Evolutionary conservation across 805 yeast genomes (phyloP), one percentile per base, ranked within the genome.

Genomic region (Maudiozyma saulgeensis): DNA sequence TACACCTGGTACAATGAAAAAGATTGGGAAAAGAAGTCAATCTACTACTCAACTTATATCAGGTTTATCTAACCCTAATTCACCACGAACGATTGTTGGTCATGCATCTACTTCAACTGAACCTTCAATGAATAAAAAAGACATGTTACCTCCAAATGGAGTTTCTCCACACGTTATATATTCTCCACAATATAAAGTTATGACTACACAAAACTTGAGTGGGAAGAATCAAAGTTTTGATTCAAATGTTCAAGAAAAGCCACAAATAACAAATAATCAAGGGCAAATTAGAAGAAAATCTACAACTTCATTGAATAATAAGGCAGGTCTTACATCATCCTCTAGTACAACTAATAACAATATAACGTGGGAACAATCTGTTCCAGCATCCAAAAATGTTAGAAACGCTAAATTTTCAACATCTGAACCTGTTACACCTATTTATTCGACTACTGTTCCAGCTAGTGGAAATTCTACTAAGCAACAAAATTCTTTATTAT

Each of bases 341-440:
- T 21, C 43, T 7, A 37, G n/a, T 19, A 19, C 25, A 19, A 38
- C 23, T 38, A 39, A 19, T 21, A 23, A 39, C 11, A 23, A 45
- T 19, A 13, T 40, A 6, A 13, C 40, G 1, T 16, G 38, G 7
- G 40, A 41, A 4, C 23, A 41, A 5, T 25, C 41, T 13, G 15
- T 32, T 6, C 5, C 42, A n/a, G 16, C 32, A 2, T 9, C 18
- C 9, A 35, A 35, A 35, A 35, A 13, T 15, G 38, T 16, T 11
- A 28, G 32, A n/a, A 13, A 6, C 2, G n/a, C 15, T 6, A 48
- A 43, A 21, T 15, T 42, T 15, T 50, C 53, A 2, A 47, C 42
- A 12, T 51, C 53, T 13, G 53, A 51, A 40, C 53, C 53, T 9
- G 53, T 48, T 13, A 51, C 53, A 3, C 53, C 53, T 23, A n/a